Evolutionary conservation across 2,329 filamentous ascomycete species (phyloP), one percentile per base, ranked within the genome.

Genomic region (Tolypocladium amazonense): DNA sequence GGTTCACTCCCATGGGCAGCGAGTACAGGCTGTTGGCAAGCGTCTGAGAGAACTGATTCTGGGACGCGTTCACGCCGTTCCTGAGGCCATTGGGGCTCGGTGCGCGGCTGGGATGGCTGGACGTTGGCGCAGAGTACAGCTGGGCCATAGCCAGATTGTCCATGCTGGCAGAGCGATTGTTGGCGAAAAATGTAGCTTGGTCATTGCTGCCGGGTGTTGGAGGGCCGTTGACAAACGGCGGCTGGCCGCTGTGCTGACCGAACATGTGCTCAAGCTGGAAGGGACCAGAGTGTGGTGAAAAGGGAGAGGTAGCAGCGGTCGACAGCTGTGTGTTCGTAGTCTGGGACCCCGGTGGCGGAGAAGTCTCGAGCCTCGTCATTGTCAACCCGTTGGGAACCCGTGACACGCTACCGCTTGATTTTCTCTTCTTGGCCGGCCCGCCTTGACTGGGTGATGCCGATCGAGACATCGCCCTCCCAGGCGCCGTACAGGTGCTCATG

Each of bases 341-440:
- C 63, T 72, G 77, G 63, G 69, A 70, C 64, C 62, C 64, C 59
- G 69, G 74, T 62, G 72, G 73, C 65, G 70, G 79, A 56, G 73
- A 76, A 2, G 84, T 86, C 65, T 94, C 89, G 41, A 94, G 78
- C 59, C 85, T 85, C 2, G 92, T 96, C 92, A 96, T 96, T 9
- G 87, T 83, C 65, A 96, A 74, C 20, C 84, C 86, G 23, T 82
- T 85, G 0, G 90, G 89, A 18, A 95, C 76, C 71, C 90, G 90
- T 39, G 84, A 82, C 7, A 27, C 38, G 47, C 80, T 80, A 70
- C 81, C 81, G 70, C 87, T 92, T 7, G 88, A 86, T 72, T 96
- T 96, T 63, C 92, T 83, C 75, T 92, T 92, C 78, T 95, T 96
- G 52, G 84, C 81, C 39, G 88, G 88, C 1, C 85, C 88, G 38